Base-by-base conservation (phyloP, 495 filamentous ascomycete genomes). In the Bryoglossum gracile region DNA sequence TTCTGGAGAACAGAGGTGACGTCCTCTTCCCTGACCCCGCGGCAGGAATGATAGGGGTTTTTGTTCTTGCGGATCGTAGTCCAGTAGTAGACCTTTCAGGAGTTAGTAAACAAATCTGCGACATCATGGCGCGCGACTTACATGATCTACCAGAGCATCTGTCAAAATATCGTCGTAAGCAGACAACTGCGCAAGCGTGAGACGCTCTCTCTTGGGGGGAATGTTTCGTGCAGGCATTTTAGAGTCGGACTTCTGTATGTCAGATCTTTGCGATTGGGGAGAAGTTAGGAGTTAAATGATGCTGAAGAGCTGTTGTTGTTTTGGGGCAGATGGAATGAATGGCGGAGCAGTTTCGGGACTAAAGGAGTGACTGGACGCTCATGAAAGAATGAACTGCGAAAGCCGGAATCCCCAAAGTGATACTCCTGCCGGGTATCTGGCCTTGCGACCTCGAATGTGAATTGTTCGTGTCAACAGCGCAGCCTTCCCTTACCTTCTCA, bases 91-190 rank as follows among this genome's bases (percentile, higher is more conserved):
- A 84, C 82, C 94, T 98, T 26, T n/a, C 16, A 25, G 32, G n/a
- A 25, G 23, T 1, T n/a, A 23, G 8, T n/a, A n/a, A 24, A 30
- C 6, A 33, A 53, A 53, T 34, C 21, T n/a, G n/a, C n/a, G n/a
- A n/a, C n/a, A n/a, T 42, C 6, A 23, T 42, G 18, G 25, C 5
- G 13, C 13, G 24, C 10, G 32, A 73, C 87, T 63, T 75, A 96
- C 92, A 66, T 87, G 86, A 68, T 99, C 92, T 34, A 99, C 81
- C 26, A 99, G 82, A 49, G 86, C 84, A 80, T 99, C 94, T 0
- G 92, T 97, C 54, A 95, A 75, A 56, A 99, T 81, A 64, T 99
- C 92, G 68, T 99, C 92, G 70, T 96, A 96, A 47, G 84, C 83
- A 22, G 87, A 82, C 50, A 99, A 71, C 68, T 95, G 89, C 32